Conservation (phyloP, 2,329 filamentous ascomycete species). For the Pleoardoris graminearum region DNA sequence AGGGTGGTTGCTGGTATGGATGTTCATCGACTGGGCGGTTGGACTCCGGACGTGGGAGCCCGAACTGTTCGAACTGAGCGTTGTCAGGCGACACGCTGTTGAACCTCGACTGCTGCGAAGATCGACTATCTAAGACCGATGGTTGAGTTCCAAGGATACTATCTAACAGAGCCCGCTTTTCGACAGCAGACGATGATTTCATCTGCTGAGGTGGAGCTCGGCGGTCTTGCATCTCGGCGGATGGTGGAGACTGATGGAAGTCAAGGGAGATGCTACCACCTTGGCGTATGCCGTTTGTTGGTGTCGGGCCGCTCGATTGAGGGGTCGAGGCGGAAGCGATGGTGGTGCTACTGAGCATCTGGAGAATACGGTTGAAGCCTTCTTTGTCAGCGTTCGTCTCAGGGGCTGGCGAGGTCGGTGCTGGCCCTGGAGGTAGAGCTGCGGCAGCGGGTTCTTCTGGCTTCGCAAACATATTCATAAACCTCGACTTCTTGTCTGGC, state of each 20-base stretch:
- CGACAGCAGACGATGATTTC: constrained; percentile 29
- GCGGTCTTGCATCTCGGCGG: constrained; percentile 30
- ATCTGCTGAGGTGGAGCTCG: constrained; percentile 26
- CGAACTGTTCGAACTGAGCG: constrained; percentile 34
- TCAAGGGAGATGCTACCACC: constrained; percentile 38
- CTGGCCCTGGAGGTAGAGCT: constrained; percentile 18
- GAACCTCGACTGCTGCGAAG: constrained; percentile 37
- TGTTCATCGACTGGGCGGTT: constrained; percentile 37
- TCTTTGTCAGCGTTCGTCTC: constrained; percentile 69
- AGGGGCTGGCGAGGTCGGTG: constrained; percentile 29
- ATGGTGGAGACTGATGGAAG: constrained; percentile 37
- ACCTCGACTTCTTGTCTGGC: constrained; percentile 77
- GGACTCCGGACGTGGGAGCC: constrained; percentile 36
- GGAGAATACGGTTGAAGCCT: constrained; percentile 79
- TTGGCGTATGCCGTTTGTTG: constrained; percentile 34
- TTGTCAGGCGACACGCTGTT: constrained; percentile 42
- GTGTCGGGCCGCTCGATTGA: constrained; percentile 24
- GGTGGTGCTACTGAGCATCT: constrained; percentile 69
- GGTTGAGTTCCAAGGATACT: constrained; percentile 41
- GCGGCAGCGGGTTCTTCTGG: constrained; percentile 41
- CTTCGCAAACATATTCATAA: constrained; percentile 70
- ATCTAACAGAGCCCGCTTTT: constrained; percentile 43
- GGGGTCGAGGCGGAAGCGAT: constrained; percentile 22
- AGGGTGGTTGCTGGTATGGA: constrained; percentile 34
- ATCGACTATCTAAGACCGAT: constrained; percentile 33